phyloP scores from a whole-genome alignment of 305 asterid genomes.

The Fraxinus velutina region DNA sequence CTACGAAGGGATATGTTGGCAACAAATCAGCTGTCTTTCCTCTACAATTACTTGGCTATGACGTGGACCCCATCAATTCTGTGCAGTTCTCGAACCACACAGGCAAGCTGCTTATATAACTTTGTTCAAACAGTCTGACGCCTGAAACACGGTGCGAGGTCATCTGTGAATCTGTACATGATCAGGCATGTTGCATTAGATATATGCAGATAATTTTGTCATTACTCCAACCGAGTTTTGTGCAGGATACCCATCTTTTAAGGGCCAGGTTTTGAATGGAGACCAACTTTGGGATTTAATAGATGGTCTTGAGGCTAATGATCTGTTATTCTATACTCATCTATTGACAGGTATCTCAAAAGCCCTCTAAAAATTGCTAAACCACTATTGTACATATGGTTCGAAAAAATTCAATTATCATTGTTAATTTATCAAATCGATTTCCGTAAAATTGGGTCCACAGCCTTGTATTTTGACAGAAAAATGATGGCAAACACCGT shows the following conservation, averaged over 20 bases:
- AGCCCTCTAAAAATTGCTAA: conserved; percentile 7
- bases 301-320: conserved; percentile 90
- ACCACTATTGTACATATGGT: not conserved
- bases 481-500: not conserved
- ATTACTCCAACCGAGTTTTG: conserved; percentile 21
- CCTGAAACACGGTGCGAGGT: conserved; percentile 41
- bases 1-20: conserved; percentile 83
- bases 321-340: conserved; percentile 80
- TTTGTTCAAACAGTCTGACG: conserved; percentile 41
- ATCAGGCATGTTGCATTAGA: conserved; percentile 26
- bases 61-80: conserved; percentile 90
- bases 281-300: conserved; percentile 86
- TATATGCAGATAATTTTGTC: conserved; percentile 5
- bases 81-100: conserved; percentile 99
- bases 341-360: conserved; percentile 69
- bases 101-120: conserved; percentile 74
- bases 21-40: conserved; percentile 98
- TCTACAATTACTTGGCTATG: conserved; percentile 87
- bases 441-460: not conserved
- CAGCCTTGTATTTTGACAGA: conserved; percentile 1
- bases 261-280: conserved; percentile 95
- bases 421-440: not conserved
- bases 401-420: not conserved
- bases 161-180: conserved; percentile 34
- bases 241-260: conserved; percentile 94